Base-by-base conservation (phyloP, 805 yeast genomes). In the Wickerhamomyces silvicola region DNA sequence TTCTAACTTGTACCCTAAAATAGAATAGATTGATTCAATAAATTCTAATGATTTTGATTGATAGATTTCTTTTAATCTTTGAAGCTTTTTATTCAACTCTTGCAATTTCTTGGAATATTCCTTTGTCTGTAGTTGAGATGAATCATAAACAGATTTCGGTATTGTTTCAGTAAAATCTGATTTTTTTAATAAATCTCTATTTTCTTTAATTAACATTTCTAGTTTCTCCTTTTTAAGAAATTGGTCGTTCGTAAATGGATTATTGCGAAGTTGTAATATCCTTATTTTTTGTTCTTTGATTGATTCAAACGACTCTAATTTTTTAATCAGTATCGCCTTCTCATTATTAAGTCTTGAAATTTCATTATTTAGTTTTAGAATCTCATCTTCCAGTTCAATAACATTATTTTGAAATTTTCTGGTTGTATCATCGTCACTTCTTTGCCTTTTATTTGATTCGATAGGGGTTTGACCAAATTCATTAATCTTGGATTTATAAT, bases 1-100 rank as follows among this genome's bases (percentile, higher is more conserved):
- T 48, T 83, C 94, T 16, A 86, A 59, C 28, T 72, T 69, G 54
- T 74, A 85, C 0, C 95, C 95, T 31, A 87, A 65, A 18, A 81
- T 65, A 5, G 78, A 64, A 33, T 77, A 72, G 0, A 85, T 75
- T 2, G 80, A 72, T 20, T 78, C 75, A 22, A 85, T 61, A 31
- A 83, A 78, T 47, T 83, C 88, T 20, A 67, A 57, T n/a, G 90
- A 76, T 50, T 82, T 81, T 31, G 70, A 68, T 12, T 74, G 57
- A 50, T 75, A 85, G 6, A 72, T 68, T 40, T 78, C 74, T 41
- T 63, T 70, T 13, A 69, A 50, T 24, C 94, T 57, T 9, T 48
- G 56, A 22, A 68, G 62, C 32, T 72, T 63, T 48, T 81, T 83
- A 30, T 64, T 62, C 7, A 70, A 49, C 28, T 66, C 68, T 20